Evolutionary conservation across 306 rosid genomes (phyloP), one percentile per base, ranked within the genome.

Genomic region (Pyrus bretschneideri): DNA sequence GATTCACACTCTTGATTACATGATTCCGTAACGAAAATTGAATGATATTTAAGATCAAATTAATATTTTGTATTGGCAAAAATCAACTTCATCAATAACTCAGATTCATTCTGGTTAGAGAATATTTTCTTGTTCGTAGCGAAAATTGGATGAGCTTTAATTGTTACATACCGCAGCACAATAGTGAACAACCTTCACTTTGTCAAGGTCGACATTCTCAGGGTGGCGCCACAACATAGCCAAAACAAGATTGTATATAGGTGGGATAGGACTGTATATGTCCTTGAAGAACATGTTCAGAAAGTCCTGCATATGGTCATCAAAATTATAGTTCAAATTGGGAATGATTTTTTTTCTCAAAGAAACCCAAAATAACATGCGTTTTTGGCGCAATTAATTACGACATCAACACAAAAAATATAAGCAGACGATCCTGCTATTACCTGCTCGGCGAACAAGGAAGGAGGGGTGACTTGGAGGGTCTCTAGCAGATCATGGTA

Each of bases 181-280:
- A 5, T 86, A 86, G 35, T 86, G 89, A 30, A 71, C 87, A 33
- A 86, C 89, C 76, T 83, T 86, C 63, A 67, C 87, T 2, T 71
- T 67, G 38, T 86, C 81, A 19, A 86, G 18, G 29, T 86, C 80
- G 12, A 86, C 71, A 69, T 86, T 86, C 51, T 86, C 87, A n/a
- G 87, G 89, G 77, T 86, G 89, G 25, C 87, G 89, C 89, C 89
- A 86, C 15, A 86, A 60, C 85, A 83, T 61, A 40, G 89, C 89
- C 81, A 82, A 11, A 6, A 85, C 89, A 19, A 85, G 86, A 61
- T 85, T 86, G 85, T 83, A 86, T 17, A 29, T 18, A 3, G 80
- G 78, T 61, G 89, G 77, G 63, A 86, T 86, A 46, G 89, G 85
- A 81, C 77, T 78, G 81, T 70, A 85, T 17, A 61, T 69, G 29